Conservation (phyloP, 345 rosid genomes). For the Hirschfeldia incana region DNA sequence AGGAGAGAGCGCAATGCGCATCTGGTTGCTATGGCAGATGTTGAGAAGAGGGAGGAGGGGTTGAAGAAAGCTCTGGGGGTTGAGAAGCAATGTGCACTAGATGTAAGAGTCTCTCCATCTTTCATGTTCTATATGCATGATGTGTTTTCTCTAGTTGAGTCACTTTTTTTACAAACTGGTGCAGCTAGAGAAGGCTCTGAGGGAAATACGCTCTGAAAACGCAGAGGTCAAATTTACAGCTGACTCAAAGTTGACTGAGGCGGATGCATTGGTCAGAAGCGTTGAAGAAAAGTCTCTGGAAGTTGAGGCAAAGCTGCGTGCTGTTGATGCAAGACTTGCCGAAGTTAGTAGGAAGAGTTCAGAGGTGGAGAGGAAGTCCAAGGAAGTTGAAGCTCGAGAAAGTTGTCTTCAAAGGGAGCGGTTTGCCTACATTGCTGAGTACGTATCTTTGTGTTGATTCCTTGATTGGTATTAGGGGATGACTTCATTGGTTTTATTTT, state of each 20-base stretch:
- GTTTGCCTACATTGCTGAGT: constrained; percentile 75
- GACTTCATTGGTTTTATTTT: background rate
- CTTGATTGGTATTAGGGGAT: background rate
- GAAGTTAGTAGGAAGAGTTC: constrained; percentile 88
- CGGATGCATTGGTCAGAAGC: constrained; percentile 72
- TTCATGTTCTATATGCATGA: background rate
- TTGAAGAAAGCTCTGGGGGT: constrained; percentile 89
- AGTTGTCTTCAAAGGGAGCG: constrained; percentile 69
- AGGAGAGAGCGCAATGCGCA: constrained; percentile 76
- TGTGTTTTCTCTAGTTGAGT: background rate
- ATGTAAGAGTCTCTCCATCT: constrained; percentile 53
- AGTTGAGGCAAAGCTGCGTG: constrained; percentile 73
- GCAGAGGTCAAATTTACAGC: constrained; percentile 92
- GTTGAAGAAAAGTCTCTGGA: constrained; percentile 86
- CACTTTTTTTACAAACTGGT: background rate
- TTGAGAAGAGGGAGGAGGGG: constrained; percentile 82
- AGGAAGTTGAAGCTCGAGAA: constrained; percentile 76
- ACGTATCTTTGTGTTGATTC: constrained; percentile 30
- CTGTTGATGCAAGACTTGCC: constrained; percentile 91
- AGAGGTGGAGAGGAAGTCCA: constrained; percentile 71
- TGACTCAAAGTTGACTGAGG: constrained; percentile 87
- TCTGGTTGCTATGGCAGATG: constrained; percentile 65
- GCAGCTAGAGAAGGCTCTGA: constrained; percentile 86
- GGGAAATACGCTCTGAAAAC: constrained; percentile 79
- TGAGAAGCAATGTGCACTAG: constrained; percentile 86